Conservation (phyloP, 257 asterid genomes). For the Solanum chilense region DNA sequence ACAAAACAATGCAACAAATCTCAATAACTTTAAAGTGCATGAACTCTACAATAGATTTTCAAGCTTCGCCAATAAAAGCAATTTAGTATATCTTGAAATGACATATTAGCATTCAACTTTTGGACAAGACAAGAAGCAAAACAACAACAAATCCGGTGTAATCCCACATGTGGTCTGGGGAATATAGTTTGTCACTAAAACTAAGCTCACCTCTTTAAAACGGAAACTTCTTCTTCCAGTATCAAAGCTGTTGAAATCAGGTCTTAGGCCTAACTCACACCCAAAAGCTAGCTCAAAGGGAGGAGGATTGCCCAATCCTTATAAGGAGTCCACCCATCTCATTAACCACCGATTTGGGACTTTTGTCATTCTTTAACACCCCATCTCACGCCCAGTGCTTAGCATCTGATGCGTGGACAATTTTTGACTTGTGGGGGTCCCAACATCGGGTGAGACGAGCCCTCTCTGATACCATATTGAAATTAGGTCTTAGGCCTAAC, state of each 20-base stretch:
- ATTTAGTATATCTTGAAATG: neutral
- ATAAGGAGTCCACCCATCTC: too few species aligned
- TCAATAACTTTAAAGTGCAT: neutral
- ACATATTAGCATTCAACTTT: neutral
- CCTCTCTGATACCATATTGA: too few species aligned
- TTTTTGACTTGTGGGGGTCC: too few species aligned
- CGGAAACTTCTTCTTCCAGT: neutral
- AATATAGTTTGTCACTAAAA: neutral
- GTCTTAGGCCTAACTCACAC: too few species aligned
- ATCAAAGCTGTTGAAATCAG: neutral
- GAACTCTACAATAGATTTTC: neutral
- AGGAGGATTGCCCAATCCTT: too few species aligned
- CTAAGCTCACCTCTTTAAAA: neutral
- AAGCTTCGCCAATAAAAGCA: neutral
- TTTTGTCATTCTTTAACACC: too few species aligned
- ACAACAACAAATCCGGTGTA: neutral
- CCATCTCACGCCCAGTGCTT: too few species aligned
- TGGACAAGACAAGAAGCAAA: neutral
- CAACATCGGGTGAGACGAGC: too few species aligned
- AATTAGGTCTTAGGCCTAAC: too few species aligned
- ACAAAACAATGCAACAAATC: neutral
- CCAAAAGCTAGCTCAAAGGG: too few species aligned
- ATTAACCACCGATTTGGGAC: too few species aligned
- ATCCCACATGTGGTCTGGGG: neutral
- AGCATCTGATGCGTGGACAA: too few species aligned